Conservation (phyloP, 108 stramenopile species). For the Nitzschia sp. region DNA sequence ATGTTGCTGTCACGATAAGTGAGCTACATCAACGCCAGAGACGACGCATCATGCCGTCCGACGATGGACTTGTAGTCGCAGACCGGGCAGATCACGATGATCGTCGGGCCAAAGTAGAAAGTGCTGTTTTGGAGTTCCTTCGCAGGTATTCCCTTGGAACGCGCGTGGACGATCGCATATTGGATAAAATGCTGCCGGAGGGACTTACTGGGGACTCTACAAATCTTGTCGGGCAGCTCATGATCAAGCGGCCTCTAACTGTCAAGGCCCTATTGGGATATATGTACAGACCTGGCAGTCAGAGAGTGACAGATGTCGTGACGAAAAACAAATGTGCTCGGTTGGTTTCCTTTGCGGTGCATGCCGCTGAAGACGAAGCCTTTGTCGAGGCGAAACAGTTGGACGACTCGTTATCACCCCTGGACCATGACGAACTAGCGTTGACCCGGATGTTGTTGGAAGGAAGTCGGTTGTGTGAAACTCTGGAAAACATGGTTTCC, state of each 20-base stretch:
- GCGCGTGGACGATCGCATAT: conserved; percentile 53
- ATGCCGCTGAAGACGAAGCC: conserved; percentile 55
- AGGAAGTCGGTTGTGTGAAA: conserved; percentile 77
- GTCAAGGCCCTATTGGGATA: conserved; percentile 57
- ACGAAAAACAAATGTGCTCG: conserved; percentile 63
- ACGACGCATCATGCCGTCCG: conserved; percentile 40
- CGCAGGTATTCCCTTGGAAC: conserved; percentile 57
- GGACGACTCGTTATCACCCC: background rate
- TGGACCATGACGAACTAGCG: conserved; percentile 53
- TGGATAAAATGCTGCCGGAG: conserved; percentile 56
- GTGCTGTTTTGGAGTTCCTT: conserved; percentile 55
- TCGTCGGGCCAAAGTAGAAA: conserved; percentile 43
- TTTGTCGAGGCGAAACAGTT: conserved; percentile 14
- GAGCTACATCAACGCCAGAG: conserved; percentile 75
- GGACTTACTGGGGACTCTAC: conserved; percentile 32
- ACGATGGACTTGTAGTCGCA: conserved; percentile 4
- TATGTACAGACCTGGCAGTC: conserved; percentile 59
- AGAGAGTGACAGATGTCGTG: conserved; percentile 34
- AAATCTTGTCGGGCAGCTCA: conserved; percentile 55
- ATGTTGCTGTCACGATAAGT: conserved; percentile 74
- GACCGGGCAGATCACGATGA: conserved; percentile 20
- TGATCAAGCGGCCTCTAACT: conserved; percentile 63
- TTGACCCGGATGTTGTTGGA: conserved; percentile 48
- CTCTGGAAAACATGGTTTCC: conserved; percentile 80
- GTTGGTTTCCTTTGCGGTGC: conserved; percentile 64